Base-by-base conservation (phyloP, 2,329 filamentous ascomycete genomes). In the Chaetomium globosum region DNA sequence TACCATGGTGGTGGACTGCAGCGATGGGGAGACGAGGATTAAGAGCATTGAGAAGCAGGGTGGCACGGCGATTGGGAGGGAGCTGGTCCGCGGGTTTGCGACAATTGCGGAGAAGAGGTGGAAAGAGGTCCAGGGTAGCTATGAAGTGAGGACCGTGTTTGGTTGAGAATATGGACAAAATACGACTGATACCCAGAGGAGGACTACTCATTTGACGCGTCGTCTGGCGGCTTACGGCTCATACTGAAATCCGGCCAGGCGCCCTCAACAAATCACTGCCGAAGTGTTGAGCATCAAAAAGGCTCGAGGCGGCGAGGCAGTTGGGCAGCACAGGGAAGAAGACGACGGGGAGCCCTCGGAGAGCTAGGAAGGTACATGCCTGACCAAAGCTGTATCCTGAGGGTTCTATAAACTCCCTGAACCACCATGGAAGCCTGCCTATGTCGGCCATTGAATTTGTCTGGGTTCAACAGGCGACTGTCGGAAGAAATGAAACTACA, bases 21-120 rank as follows among this genome's bases (percentile, higher is more conserved):
- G 75, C 13, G 72, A 74, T n/a, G 83, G 74, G n/a, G 78, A 81
- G 58, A 83, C 81, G 3, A 84, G 82, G 71, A 81, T 96, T 21
- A 71, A 92, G 69, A 86, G 84, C 58, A 83, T 98, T 67, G 92
- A 95, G 72, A 98, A 97, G 82, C 87, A 84, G 69, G 95, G 95
- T 12, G 95, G 94, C 7, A 85, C 85, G 10, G 81, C 87, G 8
- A 80, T 95, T 46, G 89, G 88, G 8, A 85, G 82, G 28, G 82
- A 86, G 65, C 79, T 88, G 65, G 81, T 93, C 75, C 84, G 78
- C 68, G 79, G 82, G 49, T 80, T 92, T 69, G 81, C 89, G 8
- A 78, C 79, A 31, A 75, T 86, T 61, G 88, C 89, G 1, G 82
- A 84, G 69, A 80, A 81, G 66, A 85, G 90, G 71, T 94, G 91